phyloP scores from a whole-genome alignment of 164 flowering plant genomes.

The Berberis thunbergii region DNA sequence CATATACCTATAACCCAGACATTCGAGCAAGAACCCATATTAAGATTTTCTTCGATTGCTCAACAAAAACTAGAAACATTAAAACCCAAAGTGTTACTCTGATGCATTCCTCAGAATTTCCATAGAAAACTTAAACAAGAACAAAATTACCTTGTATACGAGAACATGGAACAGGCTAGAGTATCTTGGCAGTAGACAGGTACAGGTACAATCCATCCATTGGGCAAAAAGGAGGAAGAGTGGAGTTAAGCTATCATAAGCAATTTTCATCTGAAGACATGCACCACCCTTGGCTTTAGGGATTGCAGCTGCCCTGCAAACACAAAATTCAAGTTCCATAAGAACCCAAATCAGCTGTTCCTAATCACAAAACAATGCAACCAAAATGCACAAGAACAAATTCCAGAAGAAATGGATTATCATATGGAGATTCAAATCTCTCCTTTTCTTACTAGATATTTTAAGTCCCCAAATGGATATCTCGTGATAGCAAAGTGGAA shows the following conservation, averaged over 20 bases:
- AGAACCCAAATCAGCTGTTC: background rate
- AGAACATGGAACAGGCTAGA: conserved; percentile 57
- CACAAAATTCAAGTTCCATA: conserved; percentile 4
- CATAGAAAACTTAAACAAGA: background rate
- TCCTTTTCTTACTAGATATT: background rate
- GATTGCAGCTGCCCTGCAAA: conserved; percentile 66
- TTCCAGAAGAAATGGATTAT: background rate
- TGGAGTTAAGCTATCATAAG: conserved; percentile 59
- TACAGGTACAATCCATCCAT: conserved; percentile 68
- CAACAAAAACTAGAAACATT: background rate
- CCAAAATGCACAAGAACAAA: background rate
- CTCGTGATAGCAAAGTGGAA: no score
- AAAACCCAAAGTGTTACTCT: no score
- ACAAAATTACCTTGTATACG: conserved; percentile 47
- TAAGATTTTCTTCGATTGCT: background rate
- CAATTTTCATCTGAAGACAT: conserved; percentile 67
- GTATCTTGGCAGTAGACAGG: conserved; percentile 59
- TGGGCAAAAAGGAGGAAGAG: conserved; percentile 50
- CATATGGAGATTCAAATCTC: background rate
- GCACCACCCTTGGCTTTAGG: conserved; percentile 61
- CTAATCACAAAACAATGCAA: background rate
- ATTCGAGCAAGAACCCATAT: background rate
- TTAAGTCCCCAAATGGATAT: no score
- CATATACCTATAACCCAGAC: conserved; percentile 28
- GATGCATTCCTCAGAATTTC: no score